Conservation (phyloP, 106 monocot species). For the Amphibolis antarctica region DNA sequence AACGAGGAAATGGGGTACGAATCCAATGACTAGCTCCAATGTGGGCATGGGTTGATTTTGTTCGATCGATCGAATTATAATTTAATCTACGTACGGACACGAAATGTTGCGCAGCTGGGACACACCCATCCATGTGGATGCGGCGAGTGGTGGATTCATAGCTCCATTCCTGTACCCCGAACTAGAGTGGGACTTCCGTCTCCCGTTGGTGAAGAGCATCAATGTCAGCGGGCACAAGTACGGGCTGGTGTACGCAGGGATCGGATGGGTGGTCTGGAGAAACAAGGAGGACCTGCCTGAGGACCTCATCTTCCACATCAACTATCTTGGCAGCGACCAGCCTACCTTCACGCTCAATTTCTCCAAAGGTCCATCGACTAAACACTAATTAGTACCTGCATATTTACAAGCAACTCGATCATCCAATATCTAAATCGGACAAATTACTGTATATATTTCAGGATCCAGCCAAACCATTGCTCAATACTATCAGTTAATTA, state of each 20-base stretch:
- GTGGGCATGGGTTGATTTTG: too few relatives aligned
- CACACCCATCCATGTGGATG: constrained; percentile 53
- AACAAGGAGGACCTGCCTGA: constrained; percentile 81
- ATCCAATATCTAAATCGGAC: too few relatives aligned
- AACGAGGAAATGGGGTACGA: constrained; percentile 32
- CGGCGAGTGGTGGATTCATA: constrained; percentile 52
- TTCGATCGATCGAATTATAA: too few relatives aligned
- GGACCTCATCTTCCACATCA: constrained; percentile 90
- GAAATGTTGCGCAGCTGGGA: constrained; percentile 35
- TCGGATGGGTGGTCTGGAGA: constrained; percentile 89
- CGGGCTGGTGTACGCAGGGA: constrained; percentile 82
- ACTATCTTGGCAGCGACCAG: constrained; percentile 84
- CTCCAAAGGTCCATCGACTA: constrained; percentile 45
- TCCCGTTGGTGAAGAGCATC: constrained; percentile 85
- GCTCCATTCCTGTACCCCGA: constrained; percentile 67
- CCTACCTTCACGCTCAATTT: constrained; percentile 94
- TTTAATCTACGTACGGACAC: too few relatives aligned
- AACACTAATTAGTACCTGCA: too few relatives aligned
- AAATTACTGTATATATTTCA: background rate
- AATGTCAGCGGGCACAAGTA: constrained; percentile 94
- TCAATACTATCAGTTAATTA: constrained; percentile 88
- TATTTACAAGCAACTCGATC: too few relatives aligned
- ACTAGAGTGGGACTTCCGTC: constrained; percentile 78
- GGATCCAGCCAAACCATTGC: constrained; percentile 91
- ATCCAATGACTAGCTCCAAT: background rate